These are phyloP conservation scores for Fusarium dimerum DNA, from an alignment of 2,329 filamentous ascomycete species.

Conservation along the genomic window DNA sequence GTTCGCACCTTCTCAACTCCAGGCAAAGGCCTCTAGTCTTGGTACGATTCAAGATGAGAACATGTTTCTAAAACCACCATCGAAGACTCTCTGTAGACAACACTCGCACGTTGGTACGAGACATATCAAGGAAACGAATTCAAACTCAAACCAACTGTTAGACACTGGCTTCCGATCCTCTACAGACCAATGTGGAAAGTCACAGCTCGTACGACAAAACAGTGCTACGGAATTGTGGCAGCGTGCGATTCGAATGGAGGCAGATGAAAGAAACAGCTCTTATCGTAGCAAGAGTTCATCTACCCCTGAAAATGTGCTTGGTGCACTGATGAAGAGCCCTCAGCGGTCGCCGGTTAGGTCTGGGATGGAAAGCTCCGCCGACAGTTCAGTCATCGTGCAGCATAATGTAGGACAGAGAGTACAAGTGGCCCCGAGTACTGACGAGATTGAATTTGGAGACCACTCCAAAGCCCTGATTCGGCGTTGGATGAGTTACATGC, in stretches of 20 bases:
- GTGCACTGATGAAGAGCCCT: slow-evolving; percentile 1
- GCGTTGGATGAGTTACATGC: slow-evolving; percentile 22
- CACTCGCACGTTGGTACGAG: neutral
- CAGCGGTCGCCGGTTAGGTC: neutral
- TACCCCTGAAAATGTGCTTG: slow-evolving; percentile 1
- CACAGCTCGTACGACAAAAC: slow-evolving; percentile 14
- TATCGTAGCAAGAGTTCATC: slow-evolving; percentile 7
- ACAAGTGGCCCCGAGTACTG: slow-evolving; percentile 13
- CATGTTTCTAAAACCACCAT: neutral
- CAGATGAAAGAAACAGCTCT: slow-evolving; percentile 15
- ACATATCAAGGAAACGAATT: slow-evolving; percentile 1
- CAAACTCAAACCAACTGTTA: slow-evolving; percentile 14
- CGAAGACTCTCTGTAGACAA: neutral
- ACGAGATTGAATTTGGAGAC: slow-evolving; percentile 9
- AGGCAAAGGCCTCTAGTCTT: slow-evolving; percentile 12
- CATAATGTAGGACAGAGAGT: slow-evolving; percentile 6
- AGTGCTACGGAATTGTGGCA: slow-evolving; percentile 32
- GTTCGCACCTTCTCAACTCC: slow-evolving; percentile 34
- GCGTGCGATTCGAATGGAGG: slow-evolving; percentile 28
- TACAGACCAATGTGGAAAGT: slow-evolving; percentile 9
- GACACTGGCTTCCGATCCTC: slow-evolving; percentile 20
- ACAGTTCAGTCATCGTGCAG: slow-evolving; percentile 1
- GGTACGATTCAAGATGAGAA: neutral
- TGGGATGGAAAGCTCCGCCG: slow-evolving; percentile 3
- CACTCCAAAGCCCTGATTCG: slow-evolving; percentile 21